Base-by-base conservation (phyloP, 345 rosid species). In the Moricandia moricandioides region DNA sequence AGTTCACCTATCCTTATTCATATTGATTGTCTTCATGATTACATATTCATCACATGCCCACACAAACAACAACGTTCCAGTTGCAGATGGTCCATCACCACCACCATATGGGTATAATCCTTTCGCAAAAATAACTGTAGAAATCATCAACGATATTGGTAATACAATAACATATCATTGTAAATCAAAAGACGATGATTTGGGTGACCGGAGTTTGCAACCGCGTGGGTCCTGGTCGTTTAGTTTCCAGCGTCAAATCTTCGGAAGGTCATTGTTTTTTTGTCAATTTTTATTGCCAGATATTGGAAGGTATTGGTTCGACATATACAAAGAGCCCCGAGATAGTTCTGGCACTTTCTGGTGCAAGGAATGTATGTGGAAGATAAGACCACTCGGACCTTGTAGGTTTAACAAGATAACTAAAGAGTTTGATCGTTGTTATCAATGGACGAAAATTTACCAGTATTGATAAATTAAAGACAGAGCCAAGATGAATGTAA, bases 181-280 rank as follows among this genome's bases (percentile, higher is more conserved):
- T 75, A 60, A 51, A 67, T 67, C 73, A 59, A 67, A 67, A 43
- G 43, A 75, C 5, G 43, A 34, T 60, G 79, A 75, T 59, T 10
- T 74, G 2, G 66, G 60, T 43, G 6, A 8, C 21, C 49, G 13
- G 45, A 56, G 49, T 40, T 58, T 74, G 35, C 34, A 40, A 33
- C 8, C 35, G 7, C 49, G 51, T 39, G 27, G 21, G 35, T 66
- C 65, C 6, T 74, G 72, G 71, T 13, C 60, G 5, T 74, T 74
- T 57, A 47, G 29, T 0, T 66, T 31, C 8, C 6, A 13, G 16
- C 67, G 33, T 26, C 31, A 56, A 3, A 4, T 55, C 31, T 55
- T 55, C 26, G 31, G 31, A 55, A 56, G 8, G 61, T 4, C 33
- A 11, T 26, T 56, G 61, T 26, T 24, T 27, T 56, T 24, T 3